Evolutionary conservation across 495 filamentous ascomycete species (phyloP).

Genomic region (Monascus purpureus): DNA sequence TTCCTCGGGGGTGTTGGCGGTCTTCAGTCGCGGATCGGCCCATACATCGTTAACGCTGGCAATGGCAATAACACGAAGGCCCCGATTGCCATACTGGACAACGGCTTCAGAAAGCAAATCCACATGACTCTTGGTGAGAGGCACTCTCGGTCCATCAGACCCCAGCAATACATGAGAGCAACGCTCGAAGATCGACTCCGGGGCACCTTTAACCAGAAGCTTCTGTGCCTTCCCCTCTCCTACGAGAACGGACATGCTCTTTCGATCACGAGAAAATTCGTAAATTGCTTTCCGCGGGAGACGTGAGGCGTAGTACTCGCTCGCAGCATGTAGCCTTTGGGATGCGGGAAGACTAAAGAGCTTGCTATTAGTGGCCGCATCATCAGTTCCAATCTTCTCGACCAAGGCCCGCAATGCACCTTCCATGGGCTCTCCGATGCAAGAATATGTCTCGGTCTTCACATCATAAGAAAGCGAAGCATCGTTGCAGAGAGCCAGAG

Average conservation of each 20-base stretch:
- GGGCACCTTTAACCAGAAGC: conserved; percentile 92
- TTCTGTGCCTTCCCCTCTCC: conserved; percentile 51
- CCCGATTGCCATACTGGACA: conserved; percentile 77
- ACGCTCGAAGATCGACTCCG: conserved; percentile 83
- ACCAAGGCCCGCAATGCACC: conserved; percentile 81
- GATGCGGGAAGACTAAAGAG: conserved; percentile 31
- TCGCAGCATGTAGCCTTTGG: conserved; percentile 61
- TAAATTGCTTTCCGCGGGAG: conserved; percentile 70
- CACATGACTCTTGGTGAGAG: conserved; percentile 49
- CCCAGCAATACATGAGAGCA: conserved; percentile 72
- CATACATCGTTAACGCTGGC: conserved; percentile 63
- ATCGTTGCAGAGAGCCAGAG: conserved; percentile 84
- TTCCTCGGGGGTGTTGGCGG: conserved; percentile 66
- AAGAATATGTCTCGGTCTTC: conserved; percentile 57
- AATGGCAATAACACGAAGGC: conserved; percentile 89
- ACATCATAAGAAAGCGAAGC: conserved; percentile 70
- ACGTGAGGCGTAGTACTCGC: conserved; percentile 69
- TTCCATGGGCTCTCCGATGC: conserved; percentile 92
- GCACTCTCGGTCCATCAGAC: conserved; percentile 55
- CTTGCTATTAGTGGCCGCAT: conserved; percentile 40
- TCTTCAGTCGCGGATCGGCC: conserved; percentile 52
- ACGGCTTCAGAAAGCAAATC: conserved; percentile 62
- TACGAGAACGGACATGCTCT: conserved; percentile 97
- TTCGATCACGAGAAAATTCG: conserved; percentile 94
- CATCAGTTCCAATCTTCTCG: conserved; percentile 80